Conservation (phyloP, 805 yeast genomes). For the Candida tammaniensis region DNA sequence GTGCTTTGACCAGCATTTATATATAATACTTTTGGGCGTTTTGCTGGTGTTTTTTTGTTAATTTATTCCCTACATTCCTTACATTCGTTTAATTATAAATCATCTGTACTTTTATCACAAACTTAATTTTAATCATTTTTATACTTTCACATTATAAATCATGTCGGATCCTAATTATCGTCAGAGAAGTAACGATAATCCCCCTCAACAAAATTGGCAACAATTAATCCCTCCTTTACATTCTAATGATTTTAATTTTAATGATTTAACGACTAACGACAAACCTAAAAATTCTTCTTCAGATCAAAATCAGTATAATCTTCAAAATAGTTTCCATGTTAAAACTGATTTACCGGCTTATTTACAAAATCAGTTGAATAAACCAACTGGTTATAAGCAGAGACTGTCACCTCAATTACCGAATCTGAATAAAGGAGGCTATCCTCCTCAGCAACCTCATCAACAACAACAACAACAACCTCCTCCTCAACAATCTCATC, state of each 20-base stretch:
- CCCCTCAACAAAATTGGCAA: slow-evolving; percentile 10
- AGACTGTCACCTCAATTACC: not conserved
- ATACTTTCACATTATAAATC: no score
- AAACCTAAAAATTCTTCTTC: not conserved
- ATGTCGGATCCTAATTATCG: slow-evolving; percentile 5
- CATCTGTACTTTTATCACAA: no score
- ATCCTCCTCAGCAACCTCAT: not conserved
- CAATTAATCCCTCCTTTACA: slow-evolving; percentile 16
- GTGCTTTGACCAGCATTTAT: no score
- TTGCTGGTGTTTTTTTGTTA: no score
- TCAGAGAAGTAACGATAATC: slow-evolving; percentile 10
- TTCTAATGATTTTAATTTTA: slow-evolving; percentile 7
- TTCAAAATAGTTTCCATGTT: slow-evolving; percentile 6
- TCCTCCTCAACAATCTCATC: slow-evolving; percentile 1
- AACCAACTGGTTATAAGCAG: slow-evolving; percentile 1
- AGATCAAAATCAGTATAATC: slow-evolving; percentile 2
- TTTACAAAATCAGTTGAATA: slow-evolving; percentile 5
- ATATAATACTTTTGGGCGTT: no score
- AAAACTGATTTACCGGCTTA: slow-evolving; percentile 6
- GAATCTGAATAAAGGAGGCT: not conserved
- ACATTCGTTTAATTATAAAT: no score
- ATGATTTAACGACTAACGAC: slow-evolving; percentile 9
- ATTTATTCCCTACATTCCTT: no score
- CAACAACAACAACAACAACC: slow-evolving; percentile 5
- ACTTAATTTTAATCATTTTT: no score